Conservation (phyloP, 441 rosid genomes). For the Arabidopsis lyrata region DNA sequence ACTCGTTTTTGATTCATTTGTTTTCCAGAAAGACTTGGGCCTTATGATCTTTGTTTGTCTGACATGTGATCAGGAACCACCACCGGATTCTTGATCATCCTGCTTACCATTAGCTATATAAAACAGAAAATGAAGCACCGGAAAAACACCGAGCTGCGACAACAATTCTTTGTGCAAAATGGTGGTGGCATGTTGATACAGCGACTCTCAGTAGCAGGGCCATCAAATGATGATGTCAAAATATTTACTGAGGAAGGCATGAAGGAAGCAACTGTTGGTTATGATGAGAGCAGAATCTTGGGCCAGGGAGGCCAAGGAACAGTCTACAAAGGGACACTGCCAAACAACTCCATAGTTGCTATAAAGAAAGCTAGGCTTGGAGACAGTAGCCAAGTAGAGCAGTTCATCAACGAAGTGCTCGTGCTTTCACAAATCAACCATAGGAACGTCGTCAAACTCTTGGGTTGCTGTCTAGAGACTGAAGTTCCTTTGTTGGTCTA, state of each 20-base stretch:
- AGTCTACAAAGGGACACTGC: background rate
- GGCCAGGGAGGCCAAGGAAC: conserved; percentile 39
- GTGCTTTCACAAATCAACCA: too few relatives aligned
- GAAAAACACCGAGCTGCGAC: conserved; percentile 3
- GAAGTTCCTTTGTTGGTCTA: conserved; percentile 17
- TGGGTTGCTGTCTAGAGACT: too few relatives aligned
- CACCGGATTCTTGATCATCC: conserved; percentile 9
- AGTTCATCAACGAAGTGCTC: too few relatives aligned
- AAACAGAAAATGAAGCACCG: background rate
- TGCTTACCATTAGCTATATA: conserved; percentile 8
- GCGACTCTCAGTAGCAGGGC: conserved; percentile 18
- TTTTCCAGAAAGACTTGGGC: background rate
- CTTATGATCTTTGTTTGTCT: background rate
- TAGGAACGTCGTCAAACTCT: too few relatives aligned
- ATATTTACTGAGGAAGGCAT: conserved; percentile 29
- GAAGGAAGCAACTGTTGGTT: conserved; percentile 26
- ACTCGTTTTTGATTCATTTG: too few relatives aligned
- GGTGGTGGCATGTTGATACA: conserved; percentile 30
- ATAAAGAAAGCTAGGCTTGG: too few relatives aligned
- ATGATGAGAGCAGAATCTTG: conserved; percentile 21
- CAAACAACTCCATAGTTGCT: too few relatives aligned
- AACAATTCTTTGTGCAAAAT: conserved; percentile 9
- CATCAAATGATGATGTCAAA: conserved; percentile 20
- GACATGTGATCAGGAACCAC: conserved; percentile 5
- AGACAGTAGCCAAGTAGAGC: too few relatives aligned